phyloP scores from a whole-genome alignment of 768 basidiomycete genomes.

The Mycena albidolilacea region DNA sequence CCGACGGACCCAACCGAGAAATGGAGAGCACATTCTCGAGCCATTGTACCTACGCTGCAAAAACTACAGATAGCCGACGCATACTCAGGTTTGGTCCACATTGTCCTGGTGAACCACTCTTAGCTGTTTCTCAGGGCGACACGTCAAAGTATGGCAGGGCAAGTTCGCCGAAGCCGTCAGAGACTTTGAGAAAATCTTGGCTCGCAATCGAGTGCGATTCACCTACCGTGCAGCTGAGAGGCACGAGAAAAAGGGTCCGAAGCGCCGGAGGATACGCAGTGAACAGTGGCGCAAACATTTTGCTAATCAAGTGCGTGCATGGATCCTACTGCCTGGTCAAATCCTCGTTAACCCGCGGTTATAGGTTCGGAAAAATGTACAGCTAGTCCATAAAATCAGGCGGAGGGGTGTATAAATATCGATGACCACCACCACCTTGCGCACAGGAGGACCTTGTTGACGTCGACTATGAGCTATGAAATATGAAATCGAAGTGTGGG shows the following conservation, averaged over 20 bases:
- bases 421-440: constrained; percentile 30
- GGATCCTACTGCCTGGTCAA: not conserved
- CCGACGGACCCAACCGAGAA: constrained; percentile 51
- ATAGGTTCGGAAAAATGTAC: constrained; percentile 89
- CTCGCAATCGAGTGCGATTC: constrained; percentile 67
- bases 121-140: constrained; percentile 66
- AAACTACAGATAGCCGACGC: constrained; percentile 59
- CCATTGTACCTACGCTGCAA: constrained; percentile 41
- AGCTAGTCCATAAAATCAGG: constrained; percentile 84
- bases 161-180: constrained; percentile 64
- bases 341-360: constrained; percentile 34
- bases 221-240: constrained; percentile 67
- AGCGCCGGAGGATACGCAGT: constrained; percentile 80
- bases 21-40: constrained; percentile 57
- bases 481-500: constrained; percentile 39
- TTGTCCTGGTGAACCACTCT: constrained; percentile 20
- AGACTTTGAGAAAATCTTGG: constrained; percentile 65
- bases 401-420: constrained; percentile 73
- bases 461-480: constrained; percentile 29
- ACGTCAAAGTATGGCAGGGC: constrained; percentile 60
- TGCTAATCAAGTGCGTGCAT: constrained; percentile 76
- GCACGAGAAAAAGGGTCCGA: constrained; percentile 89
- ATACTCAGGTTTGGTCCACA: constrained; percentile 65
- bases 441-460: constrained; percentile 14
- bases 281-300: constrained; percentile 86